Conservation (phyloP, 768 basidiomycete species). For the Neoboletus magnificus region DNA sequence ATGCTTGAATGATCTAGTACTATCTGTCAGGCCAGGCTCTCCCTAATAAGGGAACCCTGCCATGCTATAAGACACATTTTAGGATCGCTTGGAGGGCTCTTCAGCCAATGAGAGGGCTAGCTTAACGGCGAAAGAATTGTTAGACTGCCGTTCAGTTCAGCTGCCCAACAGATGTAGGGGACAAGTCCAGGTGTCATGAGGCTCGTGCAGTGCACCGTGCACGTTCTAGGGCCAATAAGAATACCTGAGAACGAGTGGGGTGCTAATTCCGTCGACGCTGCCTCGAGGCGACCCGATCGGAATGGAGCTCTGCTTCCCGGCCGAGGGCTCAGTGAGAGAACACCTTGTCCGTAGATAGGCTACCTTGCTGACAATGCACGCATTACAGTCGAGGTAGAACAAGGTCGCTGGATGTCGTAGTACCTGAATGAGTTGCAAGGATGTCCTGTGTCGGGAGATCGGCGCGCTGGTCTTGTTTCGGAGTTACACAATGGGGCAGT, state of each 20-base stretch:
- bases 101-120: no score
- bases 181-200: not conserved
- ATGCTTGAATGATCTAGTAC: no score
- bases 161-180: no score
- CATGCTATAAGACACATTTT: no score
- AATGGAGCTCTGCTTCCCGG: not conserved
- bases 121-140: no score
- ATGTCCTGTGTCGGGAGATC: not conserved
- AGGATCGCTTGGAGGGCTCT: no score
- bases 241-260: not conserved
- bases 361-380: not conserved
- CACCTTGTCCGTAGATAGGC: not conserved
- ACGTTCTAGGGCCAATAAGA: not conserved
- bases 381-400: not conserved
- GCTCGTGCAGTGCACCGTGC: not conserved
- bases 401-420: not conserved
- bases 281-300: not conserved
- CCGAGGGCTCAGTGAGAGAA: not conserved
- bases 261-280: not conserved
- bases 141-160: no score
- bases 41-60: no score
- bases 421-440: not conserved
- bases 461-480: not conserved
- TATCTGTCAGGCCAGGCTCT: no score
- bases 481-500: slow-evolving; percentile 8